Evolutionary conservation across 2,329 filamentous ascomycete genomes (phyloP), one percentile per base, ranked within the genome.

Genomic region (Penicillium vulpinum): DNA sequence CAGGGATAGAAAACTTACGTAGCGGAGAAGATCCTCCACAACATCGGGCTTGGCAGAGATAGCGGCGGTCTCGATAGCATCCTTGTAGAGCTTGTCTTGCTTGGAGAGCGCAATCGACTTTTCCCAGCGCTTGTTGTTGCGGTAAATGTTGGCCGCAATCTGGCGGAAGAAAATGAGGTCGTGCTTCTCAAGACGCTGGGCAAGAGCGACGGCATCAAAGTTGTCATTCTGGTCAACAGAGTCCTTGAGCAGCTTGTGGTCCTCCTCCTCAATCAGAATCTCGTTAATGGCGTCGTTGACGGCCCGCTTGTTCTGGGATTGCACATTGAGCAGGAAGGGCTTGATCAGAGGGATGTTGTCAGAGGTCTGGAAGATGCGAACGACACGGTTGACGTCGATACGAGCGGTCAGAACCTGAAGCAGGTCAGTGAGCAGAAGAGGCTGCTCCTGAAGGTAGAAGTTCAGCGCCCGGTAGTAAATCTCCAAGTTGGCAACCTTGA

Each of bases 111-210:
- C 86, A 75, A 99, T 99, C 4, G 92, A 97, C 81, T 97, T 97
- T 81, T 97, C 93, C 95, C 95, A 99, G 62, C 94, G 87, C 88
- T 97, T 97, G 83, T 96, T 97, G 85, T 97, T 99, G 75, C 95
- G 92, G 82, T 97, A 99, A 77, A 99, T 99, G 78, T 84, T 96
- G 64, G 95, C 92, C 5, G 94, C 94, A 71, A 99, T 96, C 78
- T 99, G 94, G 71, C 94, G 89, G 89, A 99, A 99, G 84, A 99
- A 99, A 63, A 99, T 92, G 47, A 99, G 81, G 56, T 99, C 94
- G 72, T 99, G 95, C 81, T 94, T 94, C 85, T 99, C 95, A 11
- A 99, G 83, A 54, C 94, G 90, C 73, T 90, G 85, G 2, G 94
- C 95, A 59, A 99, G 85, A 26, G 95, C 92, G 45, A 96, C 90